phyloP scores from a whole-genome alignment of 306 rosid species.

The Rosa persica region DNA sequence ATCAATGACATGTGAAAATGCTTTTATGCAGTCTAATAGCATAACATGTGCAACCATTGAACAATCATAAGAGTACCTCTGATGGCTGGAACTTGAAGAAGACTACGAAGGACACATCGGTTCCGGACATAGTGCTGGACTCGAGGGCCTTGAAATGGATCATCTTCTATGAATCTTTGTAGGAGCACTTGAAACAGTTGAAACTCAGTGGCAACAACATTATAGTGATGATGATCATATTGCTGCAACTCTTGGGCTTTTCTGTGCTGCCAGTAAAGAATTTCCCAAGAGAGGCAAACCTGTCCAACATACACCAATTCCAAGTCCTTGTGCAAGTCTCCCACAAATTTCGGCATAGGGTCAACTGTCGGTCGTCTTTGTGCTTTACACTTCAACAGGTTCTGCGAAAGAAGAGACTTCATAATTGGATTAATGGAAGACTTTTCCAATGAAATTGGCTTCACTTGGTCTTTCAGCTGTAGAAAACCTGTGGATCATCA shows the following conservation, averaged over 20 bases:
- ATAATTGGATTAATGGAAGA: conserved; percentile 25
- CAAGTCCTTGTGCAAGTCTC: conserved; percentile 59
- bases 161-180: conserved; percentile 80
- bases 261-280: conserved; percentile 72
- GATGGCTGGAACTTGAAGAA: conserved; percentile 78
- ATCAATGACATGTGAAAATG: not conserved
- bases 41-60: not conserved
- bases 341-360: conserved; percentile 47
- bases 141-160: conserved; percentile 69
- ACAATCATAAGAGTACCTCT: conserved; percentile 43
- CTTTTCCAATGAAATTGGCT: conserved; percentile 41
- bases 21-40: too few relatives aligned
- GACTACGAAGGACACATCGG: conserved; percentile 56
- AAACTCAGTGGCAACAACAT: conserved; percentile 76
- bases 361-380: conserved; percentile 35
- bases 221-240: conserved; percentile 48
- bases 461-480: conserved; percentile 60
- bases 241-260: conserved; percentile 63
- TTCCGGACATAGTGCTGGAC: conserved; percentile 64
- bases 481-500: conserved; percentile 56
- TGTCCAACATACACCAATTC: conserved; percentile 91
- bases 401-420: conserved; percentile 56
- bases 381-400: conserved; percentile 49
- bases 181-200: conserved; percentile 81
- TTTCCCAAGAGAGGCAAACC: conserved; percentile 94